phyloP scores from a whole-genome alignment of 2,329 filamentous ascomycete species.

The Gnomoniopsis smithogilvyi region DNA sequence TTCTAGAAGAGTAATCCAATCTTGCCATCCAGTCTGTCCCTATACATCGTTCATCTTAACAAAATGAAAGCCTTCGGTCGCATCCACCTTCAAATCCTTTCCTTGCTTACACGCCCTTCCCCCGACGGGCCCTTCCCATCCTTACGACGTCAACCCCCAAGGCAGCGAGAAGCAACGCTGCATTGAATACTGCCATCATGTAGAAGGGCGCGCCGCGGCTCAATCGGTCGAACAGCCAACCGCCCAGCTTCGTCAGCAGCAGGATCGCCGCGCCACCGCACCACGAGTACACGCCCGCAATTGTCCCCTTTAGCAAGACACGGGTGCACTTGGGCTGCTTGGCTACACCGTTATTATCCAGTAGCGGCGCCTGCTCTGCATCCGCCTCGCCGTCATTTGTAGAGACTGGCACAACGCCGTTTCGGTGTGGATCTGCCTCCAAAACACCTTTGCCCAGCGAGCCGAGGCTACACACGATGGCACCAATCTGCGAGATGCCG shows the following conservation, averaged over 20 bases:
- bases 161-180: conserved; percentile 58
- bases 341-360: conserved; percentile 25
- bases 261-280: conserved; percentile 88
- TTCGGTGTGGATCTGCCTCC: conserved; percentile 35
- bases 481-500: conserved; percentile 91
- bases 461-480: conserved; percentile 93
- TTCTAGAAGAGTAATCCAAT: too few species aligned
- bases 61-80: too few species aligned
- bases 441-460: conserved; percentile 80
- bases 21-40: too few species aligned
- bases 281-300: conserved; percentile 91
- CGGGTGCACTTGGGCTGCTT: conserved; percentile 34
- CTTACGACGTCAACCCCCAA: conserved; percentile 46
- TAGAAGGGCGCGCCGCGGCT: conserved; percentile 83
- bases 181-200: conserved; percentile 90
- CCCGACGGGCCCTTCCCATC: conserved; percentile 8
- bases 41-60: too few species aligned
- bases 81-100: too few species aligned
- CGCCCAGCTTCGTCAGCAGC: conserved; percentile 86
- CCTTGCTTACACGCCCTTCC: not conserved
- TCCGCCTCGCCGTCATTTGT: conserved; percentile 17
- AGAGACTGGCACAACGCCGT: conserved; percentile 6
- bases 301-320: conserved; percentile 78
- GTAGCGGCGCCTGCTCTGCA: conserved; percentile 34
- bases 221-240: conserved; percentile 75